Percentiles rank a stretch among this genome's conserved stretches.
Conservation (phyloP, 306 rosid genomes). For the Benincasa hispida region DNA sequence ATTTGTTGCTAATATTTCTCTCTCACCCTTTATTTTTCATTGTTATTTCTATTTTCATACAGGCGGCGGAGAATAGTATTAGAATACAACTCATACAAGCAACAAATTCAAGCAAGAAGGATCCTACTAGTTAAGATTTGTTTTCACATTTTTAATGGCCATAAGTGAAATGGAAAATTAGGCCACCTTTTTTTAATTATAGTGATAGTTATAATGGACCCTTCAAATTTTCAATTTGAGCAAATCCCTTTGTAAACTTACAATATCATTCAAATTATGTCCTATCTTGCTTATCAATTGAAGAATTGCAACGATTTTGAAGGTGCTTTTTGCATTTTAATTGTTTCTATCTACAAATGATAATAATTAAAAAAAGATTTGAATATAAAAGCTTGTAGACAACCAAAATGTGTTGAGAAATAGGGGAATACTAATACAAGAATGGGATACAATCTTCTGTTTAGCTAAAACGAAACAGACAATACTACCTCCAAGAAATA, state of each 20-base stretch:
- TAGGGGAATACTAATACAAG: too few relatives aligned
- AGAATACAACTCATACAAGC: conserved; percentile 25
- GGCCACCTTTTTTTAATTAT: not conserved
- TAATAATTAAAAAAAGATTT: too few relatives aligned
- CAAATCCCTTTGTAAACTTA: not conserved
- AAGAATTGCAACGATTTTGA: too few relatives aligned
- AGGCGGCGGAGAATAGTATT: conserved; percentile 26
- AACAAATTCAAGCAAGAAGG: not conserved
- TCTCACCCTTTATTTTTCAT: not conserved
- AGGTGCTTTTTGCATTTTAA: too few relatives aligned
- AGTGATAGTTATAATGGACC: not conserved
- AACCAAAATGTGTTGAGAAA: too few relatives aligned
- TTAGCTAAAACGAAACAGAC: too few relatives aligned
- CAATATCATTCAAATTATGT: not conserved
- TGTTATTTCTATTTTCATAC: not conserved
- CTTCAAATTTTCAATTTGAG: not conserved
- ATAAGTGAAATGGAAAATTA: not conserved
- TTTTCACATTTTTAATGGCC: not conserved
- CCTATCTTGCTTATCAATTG: not conserved
- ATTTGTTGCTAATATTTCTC: not conserved
- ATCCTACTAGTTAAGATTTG: not conserved
- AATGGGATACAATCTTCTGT: too few relatives aligned
- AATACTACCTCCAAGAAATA: too few relatives aligned
- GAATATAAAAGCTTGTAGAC: too few relatives aligned
- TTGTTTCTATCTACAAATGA: too few relatives aligned